phyloP scores from a whole-genome alignment of 1,284 basidiomycete species.

The Ganoderma resinaceum region DNA sequence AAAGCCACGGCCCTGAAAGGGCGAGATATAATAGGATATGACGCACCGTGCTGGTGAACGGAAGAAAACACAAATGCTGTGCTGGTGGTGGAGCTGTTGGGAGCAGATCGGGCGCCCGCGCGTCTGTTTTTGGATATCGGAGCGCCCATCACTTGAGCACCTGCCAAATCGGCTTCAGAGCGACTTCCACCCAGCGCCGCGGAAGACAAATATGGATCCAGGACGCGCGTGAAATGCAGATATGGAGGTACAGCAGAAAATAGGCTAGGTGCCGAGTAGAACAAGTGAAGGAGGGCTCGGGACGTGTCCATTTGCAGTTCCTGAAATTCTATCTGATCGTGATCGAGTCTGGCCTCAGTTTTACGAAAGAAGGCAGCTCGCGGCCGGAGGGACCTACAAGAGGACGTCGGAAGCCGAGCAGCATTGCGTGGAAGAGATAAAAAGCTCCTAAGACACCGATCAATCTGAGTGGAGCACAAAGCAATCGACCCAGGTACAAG shows the following conservation, averaged over 20 bases:
- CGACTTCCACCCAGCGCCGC: neutral
- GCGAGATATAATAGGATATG: neutral
- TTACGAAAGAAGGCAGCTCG: neutral
- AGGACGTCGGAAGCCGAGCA: neutral
- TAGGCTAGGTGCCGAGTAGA: neutral
- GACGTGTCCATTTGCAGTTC: neutral
- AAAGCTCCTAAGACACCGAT: neutral
- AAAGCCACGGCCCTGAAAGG: neutral
- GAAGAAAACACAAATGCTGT: neutral
- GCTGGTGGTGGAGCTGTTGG: neutral
- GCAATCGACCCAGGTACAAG: neutral
- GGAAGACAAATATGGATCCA: neutral
- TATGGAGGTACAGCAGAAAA: slow-evolving; percentile 2
- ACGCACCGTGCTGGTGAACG: neutral
- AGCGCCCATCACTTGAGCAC: neutral
- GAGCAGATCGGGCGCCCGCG: neutral
- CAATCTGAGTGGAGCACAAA: neutral
- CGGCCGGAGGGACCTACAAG: neutral
- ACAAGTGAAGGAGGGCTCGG: neutral
- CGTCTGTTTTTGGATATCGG: neutral
- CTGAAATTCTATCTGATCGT: neutral
- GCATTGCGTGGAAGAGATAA: neutral
- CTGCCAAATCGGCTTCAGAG: neutral
- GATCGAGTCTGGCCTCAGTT: neutral
- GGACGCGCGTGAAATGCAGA: neutral